Base-by-base conservation (phyloP, 164 flowering plant species). In the Pachysandra terminalis region DNA sequence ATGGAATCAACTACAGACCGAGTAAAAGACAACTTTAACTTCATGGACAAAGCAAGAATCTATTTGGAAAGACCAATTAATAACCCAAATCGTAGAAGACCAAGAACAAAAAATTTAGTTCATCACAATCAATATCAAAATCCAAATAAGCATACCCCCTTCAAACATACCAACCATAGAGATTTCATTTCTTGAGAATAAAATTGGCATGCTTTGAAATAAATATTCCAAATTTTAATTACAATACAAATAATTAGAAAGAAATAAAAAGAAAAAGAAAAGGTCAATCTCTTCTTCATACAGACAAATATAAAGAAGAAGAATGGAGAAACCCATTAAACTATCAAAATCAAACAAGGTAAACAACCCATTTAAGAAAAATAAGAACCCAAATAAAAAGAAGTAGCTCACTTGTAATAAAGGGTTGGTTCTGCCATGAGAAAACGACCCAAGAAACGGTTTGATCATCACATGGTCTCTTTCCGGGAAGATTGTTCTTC, bases 331-430 rank as follows among this genome's bases (percentile, higher is more conserved):
- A n/a, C n/a, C n/a, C n/a, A n/a, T 21, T 25, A 24, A 56, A 56
- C 23, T 13, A 5, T 14, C 15, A 3, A 23, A 5, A 37, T 0
- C 5, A 2, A n/a, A 55, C 22, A 54, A 21, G 0, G 22, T 16
- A 23, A 12, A 23, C 52, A 48, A 13, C 9, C 14, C 17, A 64
- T 41, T 10, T 41, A 32, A 10, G 9, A 25, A 21, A 40, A 27
- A n/a, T n/a, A n/a, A n/a, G n/a, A 21, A 56, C 58, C 22, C 4
- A 16, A 7, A 48, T 9, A 59, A 6, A 59, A 59, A 22, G 62
- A 15, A 64, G 55, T n/a, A n/a, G n/a, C n/a, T 74, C 79, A 86
- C 90, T 65, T 74, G 81, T 35, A 71, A 68, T n/a, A 66, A 76
- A 19, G 61, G 73, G 35, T 51, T 32, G 17, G 67, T 59, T 77